Evolutionary conservation across 805 yeast genomes (phyloP).

Genomic region (Komagataella populi): DNA sequence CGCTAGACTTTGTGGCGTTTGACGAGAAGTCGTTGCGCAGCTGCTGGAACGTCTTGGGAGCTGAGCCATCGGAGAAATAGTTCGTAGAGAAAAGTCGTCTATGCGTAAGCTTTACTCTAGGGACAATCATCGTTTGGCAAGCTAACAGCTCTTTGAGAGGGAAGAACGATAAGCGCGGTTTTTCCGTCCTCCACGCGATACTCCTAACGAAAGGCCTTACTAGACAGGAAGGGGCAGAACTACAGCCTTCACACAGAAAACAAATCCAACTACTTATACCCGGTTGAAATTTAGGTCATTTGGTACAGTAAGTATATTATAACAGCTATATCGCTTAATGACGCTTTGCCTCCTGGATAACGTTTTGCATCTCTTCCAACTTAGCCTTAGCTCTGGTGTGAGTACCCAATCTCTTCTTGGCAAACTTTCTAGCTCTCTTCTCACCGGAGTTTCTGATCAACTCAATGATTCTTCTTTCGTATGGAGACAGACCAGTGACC

Average conservation of each 20-base stretch:
- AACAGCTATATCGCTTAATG: constrained; percentile 31
- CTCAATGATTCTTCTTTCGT: constrained; percentile 99
- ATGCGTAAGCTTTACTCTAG: background rate
- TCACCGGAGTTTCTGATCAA: constrained; percentile 99
- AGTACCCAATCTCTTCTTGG: constrained; percentile 99
- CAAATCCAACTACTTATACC: background rate
- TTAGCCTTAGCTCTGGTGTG: constrained; percentile 99
- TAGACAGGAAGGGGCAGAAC: background rate
- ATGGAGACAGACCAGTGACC: constrained; percentile 98
- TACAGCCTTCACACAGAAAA: background rate
- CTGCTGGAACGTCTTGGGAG: background rate
- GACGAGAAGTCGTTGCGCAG: background rate
- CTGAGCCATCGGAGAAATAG: background rate
- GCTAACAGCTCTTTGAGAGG: background rate
- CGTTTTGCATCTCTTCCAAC: constrained; percentile 95
- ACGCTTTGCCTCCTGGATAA: constrained; percentile 96
- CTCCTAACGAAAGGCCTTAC: background rate
- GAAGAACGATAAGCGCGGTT: background rate
- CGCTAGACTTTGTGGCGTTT: background rate
- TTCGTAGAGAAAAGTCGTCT: background rate
- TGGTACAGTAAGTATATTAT: background rate
- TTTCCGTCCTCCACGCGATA: background rate
- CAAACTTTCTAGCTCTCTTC: constrained; percentile 99
- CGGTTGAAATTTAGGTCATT: background rate
- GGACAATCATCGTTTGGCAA: background rate